These are phyloP conservation scores for Sonneratia alba DNA, from an alignment of 345 rosid genomes.

Conservation along the genomic window DNA sequence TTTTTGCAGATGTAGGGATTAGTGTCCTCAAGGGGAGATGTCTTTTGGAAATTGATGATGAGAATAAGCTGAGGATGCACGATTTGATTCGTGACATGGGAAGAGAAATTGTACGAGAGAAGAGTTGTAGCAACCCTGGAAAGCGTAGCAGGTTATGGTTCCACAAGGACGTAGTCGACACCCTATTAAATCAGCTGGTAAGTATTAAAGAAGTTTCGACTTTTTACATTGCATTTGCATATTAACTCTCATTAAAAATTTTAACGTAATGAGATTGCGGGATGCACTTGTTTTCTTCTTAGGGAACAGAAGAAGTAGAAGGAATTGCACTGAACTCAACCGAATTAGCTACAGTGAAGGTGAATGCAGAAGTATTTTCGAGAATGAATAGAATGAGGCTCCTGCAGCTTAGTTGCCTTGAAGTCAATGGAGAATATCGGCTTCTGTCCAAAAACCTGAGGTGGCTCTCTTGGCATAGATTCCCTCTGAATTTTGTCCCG, in stretches of 20 bases:
- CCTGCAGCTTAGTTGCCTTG: neutral
- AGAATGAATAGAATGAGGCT: neutral
- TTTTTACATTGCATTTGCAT: too few relatives aligned
- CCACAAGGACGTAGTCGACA: too few relatives aligned
- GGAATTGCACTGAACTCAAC: neutral
- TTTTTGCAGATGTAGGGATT: neutral
- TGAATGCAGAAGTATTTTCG: neutral
- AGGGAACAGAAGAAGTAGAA: conserved; percentile 6
- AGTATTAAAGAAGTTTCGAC: too few relatives aligned
- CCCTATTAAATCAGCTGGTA: too few relatives aligned
- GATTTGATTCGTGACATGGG: neutral
- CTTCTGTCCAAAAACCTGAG: neutral
- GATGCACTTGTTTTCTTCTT: neutral
- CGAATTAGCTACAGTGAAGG: too few relatives aligned
- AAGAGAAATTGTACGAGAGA: conserved; percentile 1
- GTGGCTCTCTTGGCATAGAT: neutral
- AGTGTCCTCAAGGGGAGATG: neutral
- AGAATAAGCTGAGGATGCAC: conserved; percentile 3
- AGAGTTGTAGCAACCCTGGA: neutral
- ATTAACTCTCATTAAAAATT: too few relatives aligned
- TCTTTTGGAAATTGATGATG: neutral
- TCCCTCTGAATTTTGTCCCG: neutral
- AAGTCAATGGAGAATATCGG: neutral
- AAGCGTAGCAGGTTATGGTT: neutral
- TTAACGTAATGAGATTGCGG: too few relatives aligned